Base-by-base conservation (phyloP, 257 asterid species). In the Jacaranda copaia region DNA sequence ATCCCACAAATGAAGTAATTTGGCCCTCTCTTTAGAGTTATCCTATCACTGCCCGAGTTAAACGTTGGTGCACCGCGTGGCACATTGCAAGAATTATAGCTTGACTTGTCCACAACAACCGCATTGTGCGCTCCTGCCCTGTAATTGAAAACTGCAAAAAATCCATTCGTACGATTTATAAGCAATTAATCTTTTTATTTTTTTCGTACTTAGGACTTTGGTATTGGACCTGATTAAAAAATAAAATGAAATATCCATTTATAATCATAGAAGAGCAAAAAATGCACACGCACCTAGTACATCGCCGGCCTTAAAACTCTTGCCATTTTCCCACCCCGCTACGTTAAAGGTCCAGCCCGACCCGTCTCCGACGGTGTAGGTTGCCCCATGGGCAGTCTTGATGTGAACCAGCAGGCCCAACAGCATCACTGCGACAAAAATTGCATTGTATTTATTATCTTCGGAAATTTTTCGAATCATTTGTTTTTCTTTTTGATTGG, bases 241-340 rank as follows among this genome's bases (percentile, higher is more conserved):
- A n/a, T n/a, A n/a, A n/a, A 25, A 25, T 25, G 2, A 25, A 25
- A 25, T 25, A 25, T 25, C 32, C 2, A 25, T 25, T 25, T 25
- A 25, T 25, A 25, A 25, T 25, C 32, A 25, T 25, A 25, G 32
- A 25, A 25, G 2, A 25, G 2, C 1, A 2, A 15, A 11, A 19
- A 14, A n/a, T 56, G 0, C 12, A 5, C 3, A 9, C 18, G 1
- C 69, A 83, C 87, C 76, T 0, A 80, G 59, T 15, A 52, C 58
- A 43, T 80, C 85, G 12, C 79, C 79, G 0, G 70, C 79, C 36
- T 36, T 58, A 48, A 80, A 83, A 3, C 0, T 73, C 63, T 83
- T 80, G 38, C 82, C 87, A 0, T 68, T 80, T 57, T 80, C 83
- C 88, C 90, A 88, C 53, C 84, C 83, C 3, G 73, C 80, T 0